phyloP scores from a whole-genome alignment of 495 filamentous ascomycete genomes.

The Aspergillus sclerotioniger region DNA sequence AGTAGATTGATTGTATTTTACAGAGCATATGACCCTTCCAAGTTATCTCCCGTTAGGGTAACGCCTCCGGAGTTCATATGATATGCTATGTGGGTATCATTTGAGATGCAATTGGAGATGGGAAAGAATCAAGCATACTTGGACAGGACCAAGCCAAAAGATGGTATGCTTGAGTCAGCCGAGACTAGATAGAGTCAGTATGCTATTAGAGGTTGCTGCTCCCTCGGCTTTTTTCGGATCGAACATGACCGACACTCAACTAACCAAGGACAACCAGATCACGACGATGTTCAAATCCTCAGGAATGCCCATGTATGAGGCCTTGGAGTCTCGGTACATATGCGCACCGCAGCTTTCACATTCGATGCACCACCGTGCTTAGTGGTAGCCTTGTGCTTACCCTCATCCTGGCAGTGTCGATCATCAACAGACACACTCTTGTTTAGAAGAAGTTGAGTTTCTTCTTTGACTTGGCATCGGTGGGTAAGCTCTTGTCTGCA shows the following conservation, averaged over 20 bases:
- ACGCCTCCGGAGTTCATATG: background rate
- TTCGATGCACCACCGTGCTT: too few relatives aligned
- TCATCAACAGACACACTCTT: background rate
- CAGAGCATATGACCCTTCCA: too few relatives aligned
- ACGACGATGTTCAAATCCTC: too few relatives aligned
- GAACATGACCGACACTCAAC: too few relatives aligned
- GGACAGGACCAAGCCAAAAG: background rate
- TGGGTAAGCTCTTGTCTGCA: conserved; percentile 17
- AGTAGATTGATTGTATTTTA: too few relatives aligned
- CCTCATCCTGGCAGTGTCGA: too few relatives aligned
- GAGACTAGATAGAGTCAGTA: background rate
- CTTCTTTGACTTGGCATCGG: conserved; percentile 21
- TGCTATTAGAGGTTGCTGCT: background rate
- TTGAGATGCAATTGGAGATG: background rate
- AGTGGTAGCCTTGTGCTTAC: too few relatives aligned
- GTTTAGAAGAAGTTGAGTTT: conserved; percentile 38
- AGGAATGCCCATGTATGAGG: too few relatives aligned
- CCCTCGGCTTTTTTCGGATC: too few relatives aligned
- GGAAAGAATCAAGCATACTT: background rate
- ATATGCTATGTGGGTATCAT: conserved; percentile 8
- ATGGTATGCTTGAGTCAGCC: background rate
- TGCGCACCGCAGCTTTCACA: too few relatives aligned
- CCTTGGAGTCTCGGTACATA: too few relatives aligned
- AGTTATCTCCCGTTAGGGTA: background rate
- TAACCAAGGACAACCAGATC: too few relatives aligned